Evolutionary conservation across 2,329 filamentous ascomycete species (phyloP).

Genomic region (Phyllachora maydis): DNA sequence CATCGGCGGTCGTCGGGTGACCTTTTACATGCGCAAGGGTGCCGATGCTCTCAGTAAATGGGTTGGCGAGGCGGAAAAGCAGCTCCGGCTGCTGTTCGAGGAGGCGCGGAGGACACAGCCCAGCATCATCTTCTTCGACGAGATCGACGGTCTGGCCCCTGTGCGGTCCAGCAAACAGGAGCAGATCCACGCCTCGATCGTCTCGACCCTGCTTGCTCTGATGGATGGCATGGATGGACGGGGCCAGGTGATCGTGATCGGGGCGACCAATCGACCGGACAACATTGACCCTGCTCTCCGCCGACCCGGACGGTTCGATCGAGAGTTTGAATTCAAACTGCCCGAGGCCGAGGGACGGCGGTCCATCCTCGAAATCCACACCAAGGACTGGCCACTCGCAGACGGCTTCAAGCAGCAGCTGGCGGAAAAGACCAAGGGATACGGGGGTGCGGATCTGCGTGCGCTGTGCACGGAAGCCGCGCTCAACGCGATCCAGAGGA

Average conservation of each 20-base stretch:
- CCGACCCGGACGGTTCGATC: slow-evolving; percentile 82
- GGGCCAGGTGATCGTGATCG: slow-evolving; percentile 94
- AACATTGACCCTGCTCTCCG: slow-evolving; percentile 93
- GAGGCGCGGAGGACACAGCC: slow-evolving; percentile 90
- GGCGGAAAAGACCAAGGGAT: slow-evolving; percentile 81
- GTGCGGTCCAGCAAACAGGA: slow-evolving; percentile 96
- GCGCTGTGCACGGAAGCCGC: slow-evolving; percentile 92
- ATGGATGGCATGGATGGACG: slow-evolving; percentile 99
- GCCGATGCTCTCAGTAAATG: slow-evolving; percentile 96
- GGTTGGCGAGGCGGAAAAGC: slow-evolving; percentile 95
- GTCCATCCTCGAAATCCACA: slow-evolving; percentile 87
- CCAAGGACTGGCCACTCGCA: slow-evolving; percentile 75
- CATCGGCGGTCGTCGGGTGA: slow-evolving; percentile 79
- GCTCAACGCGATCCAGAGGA: slow-evolving; percentile 84
- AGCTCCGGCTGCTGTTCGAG: slow-evolving; percentile 82
- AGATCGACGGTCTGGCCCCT: slow-evolving; percentile 91
- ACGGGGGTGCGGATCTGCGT: slow-evolving; percentile 85
- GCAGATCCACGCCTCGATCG: slow-evolving; percentile 95
- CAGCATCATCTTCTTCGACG: slow-evolving; percentile 98
- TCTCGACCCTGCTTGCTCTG: slow-evolving; percentile 76
- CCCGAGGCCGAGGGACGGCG: slow-evolving; percentile 64
- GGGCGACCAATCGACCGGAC: slow-evolving; percentile 92
- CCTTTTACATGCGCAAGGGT: slow-evolving; percentile 98
- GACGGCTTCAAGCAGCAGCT: slow-evolving; percentile 64
- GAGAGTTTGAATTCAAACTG: slow-evolving; percentile 95